Evolutionary conservation across 495 filamentous ascomycete species (phyloP).

Genomic region (Penicillium maclennaniae): DNA sequence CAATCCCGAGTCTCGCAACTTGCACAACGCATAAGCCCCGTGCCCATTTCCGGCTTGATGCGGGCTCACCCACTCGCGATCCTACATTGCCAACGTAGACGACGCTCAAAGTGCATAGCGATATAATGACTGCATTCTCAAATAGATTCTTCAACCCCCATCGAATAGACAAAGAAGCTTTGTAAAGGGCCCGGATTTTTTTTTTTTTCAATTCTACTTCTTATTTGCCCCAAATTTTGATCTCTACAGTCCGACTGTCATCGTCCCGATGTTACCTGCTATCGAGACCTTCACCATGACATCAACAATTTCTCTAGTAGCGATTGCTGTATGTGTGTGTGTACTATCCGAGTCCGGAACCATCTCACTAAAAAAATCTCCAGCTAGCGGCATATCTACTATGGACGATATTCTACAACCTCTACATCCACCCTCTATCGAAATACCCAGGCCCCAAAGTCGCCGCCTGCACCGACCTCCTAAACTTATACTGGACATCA

Average conservation of each 20-base stretch:
- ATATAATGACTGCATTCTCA: too few species aligned
- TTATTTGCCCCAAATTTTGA: too few species aligned
- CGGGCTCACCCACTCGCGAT: too few species aligned
- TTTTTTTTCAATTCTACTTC: too few species aligned
- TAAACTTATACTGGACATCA: constrained; percentile 21
- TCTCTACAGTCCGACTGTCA: neutral
- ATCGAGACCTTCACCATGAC: neutral
- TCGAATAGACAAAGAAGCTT: too few species aligned
- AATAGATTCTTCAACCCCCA: too few species aligned
- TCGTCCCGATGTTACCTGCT: neutral
- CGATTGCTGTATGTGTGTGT: neutral
- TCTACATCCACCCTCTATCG: constrained; percentile 41
- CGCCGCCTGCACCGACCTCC: constrained; percentile 42
- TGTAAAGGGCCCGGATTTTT: too few species aligned
- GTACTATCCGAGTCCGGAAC: neutral
- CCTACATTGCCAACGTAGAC: too few species aligned
- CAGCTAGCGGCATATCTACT: constrained; percentile 2
- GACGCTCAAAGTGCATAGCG: too few species aligned
- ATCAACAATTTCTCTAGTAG: neutral
- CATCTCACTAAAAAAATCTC: neutral
- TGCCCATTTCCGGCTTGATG: too few species aligned
- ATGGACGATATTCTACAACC: constrained; percentile 35
- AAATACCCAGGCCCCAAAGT: constrained; percentile 48
- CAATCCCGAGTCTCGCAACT: too few species aligned
- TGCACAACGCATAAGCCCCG: neutral